Conservation (phyloP, 371 early-diverging fungal genomes). For the Mortierella sp. region DNA sequence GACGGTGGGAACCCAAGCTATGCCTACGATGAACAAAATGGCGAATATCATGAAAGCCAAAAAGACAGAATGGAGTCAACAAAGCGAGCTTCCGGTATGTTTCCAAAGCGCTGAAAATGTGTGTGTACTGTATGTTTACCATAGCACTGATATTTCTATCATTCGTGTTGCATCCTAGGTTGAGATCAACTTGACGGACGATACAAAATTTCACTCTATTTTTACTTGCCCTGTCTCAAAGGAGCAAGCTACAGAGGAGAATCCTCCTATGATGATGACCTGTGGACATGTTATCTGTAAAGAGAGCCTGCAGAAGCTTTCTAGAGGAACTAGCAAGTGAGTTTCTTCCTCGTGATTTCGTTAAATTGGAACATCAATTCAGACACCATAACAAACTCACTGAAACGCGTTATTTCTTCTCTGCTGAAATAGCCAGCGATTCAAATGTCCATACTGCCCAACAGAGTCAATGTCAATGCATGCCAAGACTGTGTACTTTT, state of each 20-base stretch:
- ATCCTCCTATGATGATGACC: conserved; percentile 98
- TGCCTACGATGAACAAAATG: conserved; percentile 93
- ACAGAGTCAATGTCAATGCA: conserved; percentile 81
- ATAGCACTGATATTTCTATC: background rate
- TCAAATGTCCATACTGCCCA: conserved; percentile 99
- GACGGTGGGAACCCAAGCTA: conserved; percentile 88
- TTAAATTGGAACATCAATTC: background rate
- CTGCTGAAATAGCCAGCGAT: conserved; percentile 60
- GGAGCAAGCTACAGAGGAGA: conserved; percentile 92
- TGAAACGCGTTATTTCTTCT: background rate
- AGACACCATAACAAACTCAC: background rate
- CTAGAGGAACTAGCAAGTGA: conserved; percentile 41
- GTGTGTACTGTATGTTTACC: background rate
- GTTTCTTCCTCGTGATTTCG: background rate
- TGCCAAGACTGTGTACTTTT: conserved; percentile 87
- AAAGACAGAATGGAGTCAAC: conserved; percentile 90
- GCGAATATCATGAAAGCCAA: conserved; percentile 86
- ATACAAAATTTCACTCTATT: conserved; percentile 92
- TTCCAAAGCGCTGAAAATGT: background rate
- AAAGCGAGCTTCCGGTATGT: conserved; percentile 88
- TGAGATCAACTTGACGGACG: conserved; percentile 87
- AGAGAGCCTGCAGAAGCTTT: conserved; percentile 88
- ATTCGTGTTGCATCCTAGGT: conserved; percentile 51
- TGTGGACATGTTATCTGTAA: conserved; percentile 98
- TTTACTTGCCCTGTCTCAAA: conserved; percentile 99